Evolutionary conservation across 371 early-diverging fungal species (phyloP), one percentile per base, ranked within the genome.

Genomic region (Mucor piriformis): DNA sequence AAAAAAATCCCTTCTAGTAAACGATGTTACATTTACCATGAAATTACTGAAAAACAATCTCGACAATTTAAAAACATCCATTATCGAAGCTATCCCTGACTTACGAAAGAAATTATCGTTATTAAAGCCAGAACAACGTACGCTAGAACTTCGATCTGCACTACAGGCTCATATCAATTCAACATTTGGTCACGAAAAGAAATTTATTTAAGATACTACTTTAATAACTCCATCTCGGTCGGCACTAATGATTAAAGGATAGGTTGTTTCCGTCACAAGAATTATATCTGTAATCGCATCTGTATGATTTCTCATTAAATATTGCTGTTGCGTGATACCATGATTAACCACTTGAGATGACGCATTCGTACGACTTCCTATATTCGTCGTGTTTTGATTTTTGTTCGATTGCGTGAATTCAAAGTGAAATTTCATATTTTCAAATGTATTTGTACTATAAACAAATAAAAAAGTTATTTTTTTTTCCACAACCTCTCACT

Each of bases 171-270:
- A 24, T 21, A 20, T 46, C 20, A 46, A 46, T 8, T 29, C 29
- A 46, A 23, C 25, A 24, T 4, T 46, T 2, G 8, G 21, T 12
- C 16, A 42, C n/a, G 2, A 3, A 42, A 42, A 25, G 13, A 46
- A 46, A 24, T 7, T 37, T 6, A 21, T 6, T 69, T 72, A 83
- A 25, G 79, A 70, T 35, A 85, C 74, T 23, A 92, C 86, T 55
- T 92, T 92, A 37, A 94, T 84, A 21, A 90, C 85, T 20, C 94
- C 94, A 69, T 92, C 92, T 33, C 91, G 74, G 53, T 90, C 89
- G n/a, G 83, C 86, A 53, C 85, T 84, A 20, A 94, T 87, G 12
- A 92, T 64, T 86, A 92, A 87, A 38, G 89, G 88, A 64, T 87
- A 89, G 0, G 94, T 92, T 37, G 85, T 66, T 56, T 86, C 88